Percentiles rank a stretch among this genome's conserved stretches.
Conservation (phyloP, 2,329 filamentous ascomycete species). For the Neonectria sp. region DNA sequence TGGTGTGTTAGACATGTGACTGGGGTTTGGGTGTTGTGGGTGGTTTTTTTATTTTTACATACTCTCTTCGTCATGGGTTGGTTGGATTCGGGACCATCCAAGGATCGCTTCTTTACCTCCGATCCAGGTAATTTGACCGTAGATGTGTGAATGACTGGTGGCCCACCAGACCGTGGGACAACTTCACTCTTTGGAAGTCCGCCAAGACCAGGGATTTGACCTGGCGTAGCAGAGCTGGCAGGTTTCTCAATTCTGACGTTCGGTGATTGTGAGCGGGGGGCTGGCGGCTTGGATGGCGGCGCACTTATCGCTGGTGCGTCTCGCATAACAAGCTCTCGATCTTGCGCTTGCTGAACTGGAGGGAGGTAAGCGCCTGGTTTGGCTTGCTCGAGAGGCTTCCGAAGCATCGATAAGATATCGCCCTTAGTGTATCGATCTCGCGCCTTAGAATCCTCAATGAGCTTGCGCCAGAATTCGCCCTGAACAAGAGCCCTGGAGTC, state of each 20-base stretch:
- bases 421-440: slow-evolving; percentile 84
- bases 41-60: slow-evolving; percentile 43
- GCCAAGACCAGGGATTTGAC: slow-evolving; percentile 39
- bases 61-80: slow-evolving; percentile 59
- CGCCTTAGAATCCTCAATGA: slow-evolving; percentile 85
- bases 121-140: slow-evolving; percentile 32
- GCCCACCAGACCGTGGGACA: slow-evolving; percentile 48
- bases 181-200: slow-evolving; percentile 29
- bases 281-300: slow-evolving; percentile 21
- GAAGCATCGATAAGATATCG: slow-evolving; percentile 66
- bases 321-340: slow-evolving; percentile 38
- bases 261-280: slow-evolving; percentile 35
- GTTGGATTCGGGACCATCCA: slow-evolving; percentile 54
- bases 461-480: slow-evolving; percentile 90
- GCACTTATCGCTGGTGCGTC: slow-evolving; percentile 32
- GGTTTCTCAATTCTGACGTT: slow-evolving; percentile 14
- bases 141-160: slow-evolving; percentile 59
- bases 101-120: slow-evolving; percentile 60
- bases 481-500: slow-evolving; percentile 89
- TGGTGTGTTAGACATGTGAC: slow-evolving; percentile 44
- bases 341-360: slow-evolving; percentile 21
- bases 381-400: slow-evolving; percentile 58
- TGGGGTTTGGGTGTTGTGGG: slow-evolving; percentile 1
- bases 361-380: slow-evolving; percentile 44
- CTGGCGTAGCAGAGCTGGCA: slow-evolving; percentile 5